Conservation (phyloP, 257 asterid genomes). For the Solanum chaucha region DNA sequence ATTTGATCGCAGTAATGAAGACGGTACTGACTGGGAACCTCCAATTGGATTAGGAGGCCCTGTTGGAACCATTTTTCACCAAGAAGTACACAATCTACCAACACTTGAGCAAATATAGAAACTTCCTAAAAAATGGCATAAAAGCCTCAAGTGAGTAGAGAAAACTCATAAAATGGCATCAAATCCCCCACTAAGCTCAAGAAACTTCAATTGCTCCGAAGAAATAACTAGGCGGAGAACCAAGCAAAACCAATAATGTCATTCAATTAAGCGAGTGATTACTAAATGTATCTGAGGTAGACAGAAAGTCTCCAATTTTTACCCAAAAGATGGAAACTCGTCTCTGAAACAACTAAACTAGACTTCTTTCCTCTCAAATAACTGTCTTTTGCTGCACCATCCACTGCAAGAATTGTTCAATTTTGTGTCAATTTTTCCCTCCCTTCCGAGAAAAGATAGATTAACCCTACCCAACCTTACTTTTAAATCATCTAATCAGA, state of each 20-base stretch:
- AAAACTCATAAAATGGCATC: neutral
- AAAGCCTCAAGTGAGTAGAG: neutral
- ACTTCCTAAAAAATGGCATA: neutral
- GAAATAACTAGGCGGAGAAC: neutral
- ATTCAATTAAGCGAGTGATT: neutral
- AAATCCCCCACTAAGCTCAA: neutral
- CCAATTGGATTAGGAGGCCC: conserved; percentile 54
- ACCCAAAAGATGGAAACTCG: neutral
- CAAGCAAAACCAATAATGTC: neutral
- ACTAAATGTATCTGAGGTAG: neutral
- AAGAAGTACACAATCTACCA: conserved; percentile 2
- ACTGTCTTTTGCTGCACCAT: neutral
- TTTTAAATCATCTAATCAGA: neutral
- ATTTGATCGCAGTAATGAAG: conserved; percentile 47
- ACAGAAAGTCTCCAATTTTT: conserved; percentile 2
- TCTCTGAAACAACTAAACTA: neutral
- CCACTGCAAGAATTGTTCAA: neutral
- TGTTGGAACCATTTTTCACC: conserved; percentile 47
- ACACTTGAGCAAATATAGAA: conserved; percentile 1
- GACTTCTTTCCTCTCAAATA: neutral
- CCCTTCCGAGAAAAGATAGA: neutral
- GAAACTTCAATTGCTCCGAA: neutral
- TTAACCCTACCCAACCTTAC: neutral
- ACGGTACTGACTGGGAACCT: conserved; percentile 36
- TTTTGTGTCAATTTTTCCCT: neutral